Conservation (phyloP, 164 flowering plant species). For the Taxillus chinensis region DNA sequence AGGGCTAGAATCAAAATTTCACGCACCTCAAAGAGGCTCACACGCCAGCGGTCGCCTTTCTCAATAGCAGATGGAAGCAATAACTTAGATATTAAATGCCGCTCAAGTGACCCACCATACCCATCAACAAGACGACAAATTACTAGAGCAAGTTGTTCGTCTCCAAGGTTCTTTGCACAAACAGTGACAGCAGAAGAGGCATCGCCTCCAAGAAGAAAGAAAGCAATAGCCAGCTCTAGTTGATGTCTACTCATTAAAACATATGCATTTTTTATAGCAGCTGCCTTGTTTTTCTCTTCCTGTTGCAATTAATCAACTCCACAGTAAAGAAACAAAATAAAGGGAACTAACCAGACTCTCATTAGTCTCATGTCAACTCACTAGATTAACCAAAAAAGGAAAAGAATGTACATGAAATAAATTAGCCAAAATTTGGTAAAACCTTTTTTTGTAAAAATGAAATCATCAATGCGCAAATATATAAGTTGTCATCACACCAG, state of each 20-base stretch:
- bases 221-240: conserved; percentile 84
- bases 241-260: conserved; percentile 96
- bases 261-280: conserved; percentile 97
- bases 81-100: conserved; percentile 48
- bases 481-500: too few relatives aligned
- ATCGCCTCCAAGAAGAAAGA: conserved; percentile 97
- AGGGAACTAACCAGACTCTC: neutral
- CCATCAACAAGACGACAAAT: conserved; percentile 87
- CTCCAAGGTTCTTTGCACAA: conserved; percentile 83
- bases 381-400: too few relatives aligned
- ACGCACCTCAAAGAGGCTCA: conserved; percentile 73
- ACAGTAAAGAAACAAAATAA: neutral
- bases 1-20: neutral
- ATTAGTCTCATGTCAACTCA: neutral
- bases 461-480: too few relatives aligned
- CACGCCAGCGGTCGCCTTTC: conserved; percentile 77
- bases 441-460: too few relatives aligned
- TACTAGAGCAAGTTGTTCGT: conserved; percentile 96
- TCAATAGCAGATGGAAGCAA: conserved; percentile 72
- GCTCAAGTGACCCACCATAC: conserved; percentile 56
- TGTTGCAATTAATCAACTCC: conserved; percentile 14
- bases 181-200: conserved; percentile 70
- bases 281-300: conserved; percentile 93
- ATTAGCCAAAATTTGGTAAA: too few relatives aligned
- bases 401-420: too few relatives aligned